Conservation (phyloP, 768 basidiomycete genomes). For the Russula dissimulans region DNA sequence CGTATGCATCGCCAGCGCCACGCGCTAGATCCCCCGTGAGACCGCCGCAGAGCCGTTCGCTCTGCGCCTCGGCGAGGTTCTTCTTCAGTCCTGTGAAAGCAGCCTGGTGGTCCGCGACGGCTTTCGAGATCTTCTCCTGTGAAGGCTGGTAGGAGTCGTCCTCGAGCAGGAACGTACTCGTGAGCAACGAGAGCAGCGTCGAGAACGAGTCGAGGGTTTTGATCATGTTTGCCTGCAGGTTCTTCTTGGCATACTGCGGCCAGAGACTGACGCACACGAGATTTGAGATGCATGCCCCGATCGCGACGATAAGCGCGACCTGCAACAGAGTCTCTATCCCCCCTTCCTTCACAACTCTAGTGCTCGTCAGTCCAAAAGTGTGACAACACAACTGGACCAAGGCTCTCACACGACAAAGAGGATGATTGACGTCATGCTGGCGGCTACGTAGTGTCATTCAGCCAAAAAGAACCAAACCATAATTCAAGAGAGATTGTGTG, state of each 20-base stretch:
- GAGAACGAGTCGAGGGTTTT: conserved; percentile 83
- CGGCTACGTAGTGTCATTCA: conserved; percentile 37
- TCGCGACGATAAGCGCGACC: conserved; percentile 65
- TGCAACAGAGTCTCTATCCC: conserved; percentile 65
- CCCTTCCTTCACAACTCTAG: conserved; percentile 81
- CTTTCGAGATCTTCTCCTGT: conserved; percentile 60
- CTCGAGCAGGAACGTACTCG: conserved; percentile 78
- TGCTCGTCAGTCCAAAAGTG: background rate
- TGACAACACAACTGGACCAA: background rate
- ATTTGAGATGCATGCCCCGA: conserved; percentile 74
- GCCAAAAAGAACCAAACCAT: background rate
- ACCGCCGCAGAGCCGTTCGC: conserved; percentile 54
- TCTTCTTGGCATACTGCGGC: conserved; percentile 75
- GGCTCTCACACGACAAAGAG: conserved; percentile 66
- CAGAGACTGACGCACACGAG: conserved; percentile 76
- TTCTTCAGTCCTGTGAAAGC: conserved; percentile 88
- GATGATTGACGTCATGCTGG: conserved; percentile 77
- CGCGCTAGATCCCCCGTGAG: conserved; percentile 7
- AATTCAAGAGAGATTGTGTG: background rate
- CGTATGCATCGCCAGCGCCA: conserved; percentile 51
- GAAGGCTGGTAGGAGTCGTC: conserved; percentile 48
- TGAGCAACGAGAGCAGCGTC: conserved; percentile 74
- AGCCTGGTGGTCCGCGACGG: conserved; percentile 77
- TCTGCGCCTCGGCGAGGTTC: conserved; percentile 77
- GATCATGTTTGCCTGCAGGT: conserved; percentile 77